Evolutionary conservation across 306 rosid species (phyloP), one percentile per base, ranked within the genome.

Genomic region (Cucurbita pepo): DNA sequence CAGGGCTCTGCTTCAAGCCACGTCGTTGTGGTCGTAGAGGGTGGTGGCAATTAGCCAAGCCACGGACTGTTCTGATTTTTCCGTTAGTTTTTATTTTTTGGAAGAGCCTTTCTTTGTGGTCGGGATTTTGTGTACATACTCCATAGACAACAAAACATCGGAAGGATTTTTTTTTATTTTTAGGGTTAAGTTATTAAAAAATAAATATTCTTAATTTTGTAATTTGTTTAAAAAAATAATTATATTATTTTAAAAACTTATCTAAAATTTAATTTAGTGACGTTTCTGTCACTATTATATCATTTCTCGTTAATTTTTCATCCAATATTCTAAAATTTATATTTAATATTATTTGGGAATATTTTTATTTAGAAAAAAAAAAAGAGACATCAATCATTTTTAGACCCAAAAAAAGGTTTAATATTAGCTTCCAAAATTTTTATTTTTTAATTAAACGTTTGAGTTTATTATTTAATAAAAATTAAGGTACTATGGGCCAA

Each of bases 1-100:
- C 21, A 66, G 16, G 36, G n/a, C 36, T 38, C 53, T 50, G 81
- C 73, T 22, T 45, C 89, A 64, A 50, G 69, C 64, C 34, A 45
- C 10, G 55, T 66, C 55, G 86, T 55, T 7, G 47, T 80, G 37
- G 73, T 82, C 4, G 76, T 80, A 7, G 75, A 79, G 44, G 76
- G 76, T 72, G 76, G 76, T 74, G 64, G 65, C 34, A 80, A 83
- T 76, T 86, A 52, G 80, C 52, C 9, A 10, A 18, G 14, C 45
- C 15, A 12, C 7, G 7, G 1, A 1, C 6, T 11, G 7, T 63
- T 11, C 7, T 43, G 10, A 4, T 57, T 3, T 21, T 2, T 10
- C 0, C 5, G 11, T 22, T 5, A 0, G 8, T 25, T 22, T 5
- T 57, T 13, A 34, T 10, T 6, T 9, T 62, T 10, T 60, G 66